These are phyloP conservation scores for Zygoascus flipseniorum DNA, from an alignment of 805 yeast species.

Conservation along the genomic window DNA sequence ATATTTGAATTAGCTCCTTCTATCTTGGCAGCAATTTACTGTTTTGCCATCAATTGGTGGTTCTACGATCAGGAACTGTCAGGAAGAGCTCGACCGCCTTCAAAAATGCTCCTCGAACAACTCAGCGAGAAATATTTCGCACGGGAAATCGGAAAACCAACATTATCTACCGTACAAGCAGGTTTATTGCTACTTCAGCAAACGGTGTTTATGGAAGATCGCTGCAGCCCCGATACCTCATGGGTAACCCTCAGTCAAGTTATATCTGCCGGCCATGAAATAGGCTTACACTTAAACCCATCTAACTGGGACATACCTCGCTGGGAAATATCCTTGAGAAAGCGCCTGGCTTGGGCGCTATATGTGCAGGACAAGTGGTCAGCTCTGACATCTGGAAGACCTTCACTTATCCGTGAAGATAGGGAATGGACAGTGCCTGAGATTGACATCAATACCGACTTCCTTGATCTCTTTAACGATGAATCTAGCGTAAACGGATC, in stretches of 20 bases:
- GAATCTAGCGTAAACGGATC: not conserved
- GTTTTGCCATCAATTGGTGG: constrained; percentile 24
- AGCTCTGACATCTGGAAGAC: constrained; percentile 35
- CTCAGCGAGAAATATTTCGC: constrained; percentile 13
- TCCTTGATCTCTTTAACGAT: constrained; percentile 8
- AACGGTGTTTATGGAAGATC: constrained; percentile 19
- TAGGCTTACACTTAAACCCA: constrained; percentile 79
- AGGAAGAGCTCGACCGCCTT: constrained; percentile 11
- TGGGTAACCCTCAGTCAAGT: constrained; percentile 59
- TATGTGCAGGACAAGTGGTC: constrained; percentile 83
- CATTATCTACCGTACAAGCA: constrained; percentile 27
- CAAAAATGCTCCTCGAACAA: constrained; percentile 16
- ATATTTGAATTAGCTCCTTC: constrained; percentile 21
- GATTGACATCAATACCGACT: constrained; percentile 26
- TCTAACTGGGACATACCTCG: constrained; percentile 78
- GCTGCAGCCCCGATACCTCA: constrained; percentile 24
- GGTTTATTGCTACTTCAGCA: constrained; percentile 35
- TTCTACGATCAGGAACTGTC: constrained; percentile 19
- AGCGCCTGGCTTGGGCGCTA: constrained; percentile 86
- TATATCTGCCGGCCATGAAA: constrained; percentile 73
- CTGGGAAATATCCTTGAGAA: constrained; percentile 82
- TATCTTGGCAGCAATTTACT: constrained; percentile 18
- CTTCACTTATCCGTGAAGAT: constrained; percentile 61
- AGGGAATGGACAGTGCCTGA: constrained; percentile 66
- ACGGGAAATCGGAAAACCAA: constrained; percentile 16